Percentiles rank a stretch among this genome's conserved stretches.
Conservation (phyloP, 495 filamentous ascomycete genomes). For the Xylaria castorea region DNA sequence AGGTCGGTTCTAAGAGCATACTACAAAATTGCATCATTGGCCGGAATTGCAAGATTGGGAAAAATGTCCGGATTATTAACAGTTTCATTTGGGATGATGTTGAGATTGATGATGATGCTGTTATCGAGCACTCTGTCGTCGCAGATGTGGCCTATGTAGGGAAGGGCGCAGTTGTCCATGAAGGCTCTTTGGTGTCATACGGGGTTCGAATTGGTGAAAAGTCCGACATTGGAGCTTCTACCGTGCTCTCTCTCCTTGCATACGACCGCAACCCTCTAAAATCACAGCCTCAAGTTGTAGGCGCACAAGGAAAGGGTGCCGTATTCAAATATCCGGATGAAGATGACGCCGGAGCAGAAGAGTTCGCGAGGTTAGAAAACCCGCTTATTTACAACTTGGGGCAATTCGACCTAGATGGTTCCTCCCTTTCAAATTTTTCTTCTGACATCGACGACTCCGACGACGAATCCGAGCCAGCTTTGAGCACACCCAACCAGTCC, state of each 20-base stretch:
- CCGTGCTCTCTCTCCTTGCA: constrained; percentile 47
- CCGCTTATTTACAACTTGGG: constrained; percentile 72
- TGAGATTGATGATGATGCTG: constrained; percentile 73
- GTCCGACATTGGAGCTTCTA: constrained; percentile 39
- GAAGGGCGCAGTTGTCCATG: constrained; percentile 67
- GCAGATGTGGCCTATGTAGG: constrained; percentile 75
- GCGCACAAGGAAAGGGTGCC: constrained; percentile 61
- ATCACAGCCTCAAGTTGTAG: constrained; percentile 63
- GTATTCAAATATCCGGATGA: constrained; percentile 58
- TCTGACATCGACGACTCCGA: constrained; percentile 50
- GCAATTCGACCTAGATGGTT: constrained; percentile 70
- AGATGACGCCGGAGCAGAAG: constrained; percentile 51
- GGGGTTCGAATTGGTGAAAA: constrained; percentile 73
- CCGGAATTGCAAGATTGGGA: constrained; percentile 82
- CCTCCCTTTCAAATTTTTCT: constrained; percentile 72
- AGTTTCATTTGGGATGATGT: constrained; percentile 92
- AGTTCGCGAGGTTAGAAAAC: constrained; percentile 47
- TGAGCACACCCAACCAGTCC: constrained; percentile 30
- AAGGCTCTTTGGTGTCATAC: constrained; percentile 81
- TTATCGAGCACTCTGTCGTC: constrained; percentile 76
- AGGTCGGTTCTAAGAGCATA: constrained; percentile 72
- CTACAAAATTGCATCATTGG: constrained; percentile 81
- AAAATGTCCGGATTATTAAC: constrained; percentile 76
- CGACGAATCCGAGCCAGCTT: constrained; percentile 42
- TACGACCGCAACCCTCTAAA: constrained; percentile 48